Conservation (phyloP, 139 green algal species). For the Micractinium conductrix region DNA sequence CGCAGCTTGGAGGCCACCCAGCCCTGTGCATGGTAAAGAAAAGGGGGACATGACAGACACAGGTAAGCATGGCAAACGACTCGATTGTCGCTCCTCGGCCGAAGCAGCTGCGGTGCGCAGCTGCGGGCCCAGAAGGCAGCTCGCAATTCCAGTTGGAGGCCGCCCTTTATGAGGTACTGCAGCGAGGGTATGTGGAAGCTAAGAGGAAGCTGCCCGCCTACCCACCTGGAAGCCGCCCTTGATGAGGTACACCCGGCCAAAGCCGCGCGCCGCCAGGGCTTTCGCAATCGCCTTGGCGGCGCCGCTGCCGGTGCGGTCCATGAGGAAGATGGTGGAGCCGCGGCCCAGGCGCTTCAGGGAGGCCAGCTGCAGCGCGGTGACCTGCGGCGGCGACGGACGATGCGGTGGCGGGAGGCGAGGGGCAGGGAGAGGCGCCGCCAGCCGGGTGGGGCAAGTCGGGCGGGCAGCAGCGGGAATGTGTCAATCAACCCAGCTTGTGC, state of each 20-base stretch:
- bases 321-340: slow-evolving; percentile 72
- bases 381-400: background rate
- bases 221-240: slow-evolving; percentile 66
- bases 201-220: too few species aligned
- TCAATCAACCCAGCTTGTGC: background rate
- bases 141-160: too few species aligned
- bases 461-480: too few species aligned
- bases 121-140: too few species aligned
- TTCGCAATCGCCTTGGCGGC: slow-evolving; percentile 71
- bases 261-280: slow-evolving; percentile 74
- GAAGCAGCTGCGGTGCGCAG: too few species aligned
- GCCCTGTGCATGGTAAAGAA: slow-evolving; percentile 16
- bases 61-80: too few species aligned
- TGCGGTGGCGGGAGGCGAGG: background rate
- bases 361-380: slow-evolving; percentile 74
- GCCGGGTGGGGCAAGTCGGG: background rate
- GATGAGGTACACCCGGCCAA: slow-evolving; percentile 66
- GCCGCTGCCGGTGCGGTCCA: slow-evolving; percentile 78
- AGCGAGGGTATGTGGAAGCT: too few species aligned
- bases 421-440: background rate
- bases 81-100: too few species aligned
- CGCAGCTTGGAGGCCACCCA: slow-evolving; percentile 86
- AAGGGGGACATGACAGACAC: too few species aligned
- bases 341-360: slow-evolving; percentile 74
- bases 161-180: too few species aligned